A percentile compares a stretch with the other conserved stretches of the same genome.
These are phyloP conservation scores for Acanthamoeba lenticulata DNA, from an alignment of 208 protist genomes.

Conservation along the genomic window DNA sequence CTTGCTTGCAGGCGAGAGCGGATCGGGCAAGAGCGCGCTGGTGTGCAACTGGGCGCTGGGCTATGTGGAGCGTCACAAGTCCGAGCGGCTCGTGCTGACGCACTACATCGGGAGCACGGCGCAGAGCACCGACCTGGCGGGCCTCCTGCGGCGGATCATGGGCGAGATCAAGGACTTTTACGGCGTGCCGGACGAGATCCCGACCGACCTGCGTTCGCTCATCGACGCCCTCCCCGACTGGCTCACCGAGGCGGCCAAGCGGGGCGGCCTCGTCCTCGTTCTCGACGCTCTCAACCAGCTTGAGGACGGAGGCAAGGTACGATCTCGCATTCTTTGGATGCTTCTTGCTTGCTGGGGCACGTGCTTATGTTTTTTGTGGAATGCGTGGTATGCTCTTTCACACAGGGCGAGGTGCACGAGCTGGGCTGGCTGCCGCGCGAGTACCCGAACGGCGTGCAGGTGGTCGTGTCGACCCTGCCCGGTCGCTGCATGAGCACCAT, in stretches of 20 bases:
- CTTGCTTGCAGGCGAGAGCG: conserved; percentile 55
- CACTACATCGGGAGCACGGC: conserved; percentile 63
- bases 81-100: background rate
- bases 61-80: background rate
- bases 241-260: conserved; percentile 19
- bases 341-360: too few relatives aligned
- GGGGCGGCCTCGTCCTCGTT: conserved; percentile 36
- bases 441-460: conserved; percentile 20
- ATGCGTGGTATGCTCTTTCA: background rate
- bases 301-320: background rate
- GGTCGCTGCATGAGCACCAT: background rate
- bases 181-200: background rate
- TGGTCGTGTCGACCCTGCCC: conserved; percentile 30
- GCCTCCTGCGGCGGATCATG: conserved; percentile 11
- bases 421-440: conserved; percentile 52
- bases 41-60: conserved; percentile 60
- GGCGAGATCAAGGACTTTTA: conserved; percentile 26
- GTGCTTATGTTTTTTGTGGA: background rate
- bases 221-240: conserved; percentile 36
- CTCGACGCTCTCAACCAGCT: conserved; percentile 71
- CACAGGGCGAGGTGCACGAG: background rate
- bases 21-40: conserved; percentile 42
- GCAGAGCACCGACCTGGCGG: conserved; percentile 32
- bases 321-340: too few relatives aligned
- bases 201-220: conserved; percentile 13